Evolutionary conservation across 208 protist genomes (phyloP).

Genomic region (Trypanosoma brucei): DNA sequence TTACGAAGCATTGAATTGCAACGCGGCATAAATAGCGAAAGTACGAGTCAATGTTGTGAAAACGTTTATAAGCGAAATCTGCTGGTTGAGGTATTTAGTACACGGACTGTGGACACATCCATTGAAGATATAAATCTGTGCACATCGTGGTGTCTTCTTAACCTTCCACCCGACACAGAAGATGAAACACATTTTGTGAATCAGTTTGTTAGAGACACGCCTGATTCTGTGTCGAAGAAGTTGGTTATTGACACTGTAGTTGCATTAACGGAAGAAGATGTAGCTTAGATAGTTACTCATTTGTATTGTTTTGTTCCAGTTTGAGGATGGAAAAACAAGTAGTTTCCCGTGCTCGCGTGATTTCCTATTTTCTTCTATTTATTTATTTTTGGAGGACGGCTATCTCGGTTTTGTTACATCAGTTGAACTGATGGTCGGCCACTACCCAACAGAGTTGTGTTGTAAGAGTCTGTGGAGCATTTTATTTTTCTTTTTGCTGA

Average conservation of each 20-base stretch:
- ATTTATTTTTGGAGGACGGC: too few species aligned
- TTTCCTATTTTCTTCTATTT: too few species aligned
- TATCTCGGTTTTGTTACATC: too few species aligned
- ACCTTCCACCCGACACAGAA: conserved; percentile 9
- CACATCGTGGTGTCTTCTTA: conserved; percentile 15
- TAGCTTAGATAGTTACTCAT: background rate
- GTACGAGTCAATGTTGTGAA: too few species aligned
- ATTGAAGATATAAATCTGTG: background rate
- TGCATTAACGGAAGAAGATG: background rate
- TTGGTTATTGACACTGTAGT: conserved; percentile 7
- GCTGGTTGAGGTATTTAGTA: background rate
- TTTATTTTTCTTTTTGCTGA: too few species aligned
- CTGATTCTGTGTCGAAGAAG: conserved; percentile 12
- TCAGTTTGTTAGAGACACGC: conserved; percentile 11
- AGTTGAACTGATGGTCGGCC: too few species aligned
- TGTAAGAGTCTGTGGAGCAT: too few species aligned
- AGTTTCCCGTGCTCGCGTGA: too few species aligned
- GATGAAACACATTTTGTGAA: conserved; percentile 3
- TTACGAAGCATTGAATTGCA: too few species aligned
- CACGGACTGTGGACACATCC: background rate
- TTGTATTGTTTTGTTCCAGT: background rate
- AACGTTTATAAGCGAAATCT: background rate
- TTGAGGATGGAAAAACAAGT: too few species aligned
- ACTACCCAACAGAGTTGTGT: too few species aligned
- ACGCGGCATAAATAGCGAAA: too few species aligned